These are phyloP conservation scores for Isoetes taiwanensis DNA, from an alignment of 75 land plant species.

Conservation along the genomic window DNA sequence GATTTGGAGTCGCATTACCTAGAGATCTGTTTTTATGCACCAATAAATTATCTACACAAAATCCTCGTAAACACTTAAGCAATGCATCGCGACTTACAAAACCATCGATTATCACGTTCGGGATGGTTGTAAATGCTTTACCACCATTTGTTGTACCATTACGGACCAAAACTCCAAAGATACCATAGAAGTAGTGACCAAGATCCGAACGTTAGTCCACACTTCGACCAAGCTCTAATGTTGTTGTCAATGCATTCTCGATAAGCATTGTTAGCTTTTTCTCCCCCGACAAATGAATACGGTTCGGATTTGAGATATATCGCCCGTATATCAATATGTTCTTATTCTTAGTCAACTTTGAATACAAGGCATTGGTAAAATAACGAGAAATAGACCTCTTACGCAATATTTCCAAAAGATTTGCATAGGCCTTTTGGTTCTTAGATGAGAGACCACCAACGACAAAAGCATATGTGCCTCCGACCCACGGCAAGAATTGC, in stretches of 20 bases:
- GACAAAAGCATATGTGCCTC: slow-evolving; percentile 39
- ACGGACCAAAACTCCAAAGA: slow-evolving; percentile 58
- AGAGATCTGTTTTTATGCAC: slow-evolving; percentile 25
- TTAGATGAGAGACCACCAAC: slow-evolving; percentile 37
- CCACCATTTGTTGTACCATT: slow-evolving; percentile 70
- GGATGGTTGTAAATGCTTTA: slow-evolving; percentile 98
- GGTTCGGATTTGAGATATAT: slow-evolving; percentile 76
- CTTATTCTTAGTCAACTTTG: no score
- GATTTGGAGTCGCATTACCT: slow-evolving; percentile 25
- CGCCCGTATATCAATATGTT: no score
- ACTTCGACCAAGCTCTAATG: slow-evolving; percentile 61
- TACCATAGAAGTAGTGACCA: slow-evolving; percentile 97
- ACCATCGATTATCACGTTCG: slow-evolving; percentile 90
- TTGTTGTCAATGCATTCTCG: slow-evolving; percentile 37
- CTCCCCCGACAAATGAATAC: slow-evolving; percentile 91
- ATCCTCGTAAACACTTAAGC: no score
- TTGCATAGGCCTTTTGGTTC: slow-evolving; percentile 42
- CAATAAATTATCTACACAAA: no score
- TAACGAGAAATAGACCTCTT: slow-evolving; percentile 42
- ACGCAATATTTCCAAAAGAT: slow-evolving; percentile 53
- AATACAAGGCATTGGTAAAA: no score
- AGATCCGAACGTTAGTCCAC: slow-evolving; percentile 60
- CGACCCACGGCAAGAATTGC: slow-evolving; percentile 42
- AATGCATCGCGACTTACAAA: no score
- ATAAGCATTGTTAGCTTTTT: slow-evolving; percentile 54